A percentile compares a stretch with the other conserved stretches of the same genome.
These are phyloP conservation scores for Luffa aegyptiaca DNA, from an alignment of 306 rosid species.

Conservation along the genomic window DNA sequence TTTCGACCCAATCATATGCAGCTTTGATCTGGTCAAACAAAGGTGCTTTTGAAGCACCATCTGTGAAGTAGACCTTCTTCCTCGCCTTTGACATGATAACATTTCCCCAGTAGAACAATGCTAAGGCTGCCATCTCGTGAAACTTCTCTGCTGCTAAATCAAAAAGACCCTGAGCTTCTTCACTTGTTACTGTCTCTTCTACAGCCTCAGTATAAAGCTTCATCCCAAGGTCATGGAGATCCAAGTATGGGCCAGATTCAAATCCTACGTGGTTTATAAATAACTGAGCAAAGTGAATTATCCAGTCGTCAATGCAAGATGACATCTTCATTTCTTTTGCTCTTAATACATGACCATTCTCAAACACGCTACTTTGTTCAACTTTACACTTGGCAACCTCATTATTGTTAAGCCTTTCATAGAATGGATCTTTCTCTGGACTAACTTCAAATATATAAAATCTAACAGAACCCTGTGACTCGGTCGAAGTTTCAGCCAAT, in stretches of 20 bases:
- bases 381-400: constrained; percentile 13
- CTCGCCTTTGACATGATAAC: constrained; percentile 77
- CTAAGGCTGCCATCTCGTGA: constrained; percentile 90
- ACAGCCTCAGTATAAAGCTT: constrained; percentile 88
- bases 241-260: constrained; percentile 66
- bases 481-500: constrained; percentile 58
- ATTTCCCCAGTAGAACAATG: constrained; percentile 94
- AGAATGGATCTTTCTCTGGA: constrained; percentile 58
- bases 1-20: constrained; percentile 61
- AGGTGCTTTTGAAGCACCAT: constrained; percentile 43
- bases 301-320: constrained; percentile 89
- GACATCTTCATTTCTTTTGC: constrained; percentile 32
- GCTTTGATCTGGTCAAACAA: constrained; percentile 32
- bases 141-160: constrained; percentile 68
- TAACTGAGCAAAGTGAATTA: constrained; percentile 61
- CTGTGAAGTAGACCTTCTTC: constrained; percentile 53
- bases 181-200: constrained; percentile 80
- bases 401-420: constrained; percentile 28
- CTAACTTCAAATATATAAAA: constrained; percentile 53
- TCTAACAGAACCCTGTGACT: constrained; percentile 49
- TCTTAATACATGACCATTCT: constrained; percentile 30
- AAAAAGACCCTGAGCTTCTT: constrained; percentile 77
- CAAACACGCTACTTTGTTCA: constrained; percentile 15
- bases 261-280: constrained; percentile 72
- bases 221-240: constrained; percentile 77